These are phyloP conservation scores for Tillandsia fasciculata DNA, from an alignment of 176 grass and related monocot species.

Conservation along the genomic window DNA sequence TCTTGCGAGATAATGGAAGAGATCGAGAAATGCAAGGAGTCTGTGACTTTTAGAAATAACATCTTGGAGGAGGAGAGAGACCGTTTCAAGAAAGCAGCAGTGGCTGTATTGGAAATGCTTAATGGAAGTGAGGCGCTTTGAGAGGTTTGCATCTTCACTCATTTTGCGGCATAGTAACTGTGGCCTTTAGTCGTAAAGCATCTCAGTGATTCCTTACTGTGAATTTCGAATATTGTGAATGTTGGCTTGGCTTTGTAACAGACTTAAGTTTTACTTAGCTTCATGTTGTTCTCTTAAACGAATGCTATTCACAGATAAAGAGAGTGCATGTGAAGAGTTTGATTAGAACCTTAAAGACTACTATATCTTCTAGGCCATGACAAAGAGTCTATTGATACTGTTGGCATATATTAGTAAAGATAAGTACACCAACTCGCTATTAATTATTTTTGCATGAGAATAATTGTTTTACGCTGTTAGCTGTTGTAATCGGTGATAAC, in stretches of 20 bases:
- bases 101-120: constrained; percentile 69
- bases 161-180: background rate
- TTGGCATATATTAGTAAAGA: too few relatives aligned
- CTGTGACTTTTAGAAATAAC: constrained; percentile 35
- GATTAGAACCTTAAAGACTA: background rate
- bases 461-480: too few relatives aligned
- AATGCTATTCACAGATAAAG: background rate
- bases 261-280: background rate
- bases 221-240: background rate
- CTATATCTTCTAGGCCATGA: too few relatives aligned
- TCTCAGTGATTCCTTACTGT: background rate
- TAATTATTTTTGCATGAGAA: too few relatives aligned
- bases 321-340: background rate
- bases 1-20: constrained; percentile 62
- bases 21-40: constrained; percentile 69
- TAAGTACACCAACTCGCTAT: too few relatives aligned
- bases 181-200: background rate
- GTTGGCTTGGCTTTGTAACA: background rate
- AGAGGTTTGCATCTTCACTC: background rate
- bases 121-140: constrained; percentile 13
- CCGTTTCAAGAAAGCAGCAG: constrained; percentile 61
- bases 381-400: too few relatives aligned
- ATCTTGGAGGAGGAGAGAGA: constrained; percentile 62
- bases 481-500: too few relatives aligned
- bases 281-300: background rate